These are phyloP conservation scores for Fusarium penzigii DNA, from an alignment of 2,329 filamentous ascomycete species.

Conservation along the genomic window DNA sequence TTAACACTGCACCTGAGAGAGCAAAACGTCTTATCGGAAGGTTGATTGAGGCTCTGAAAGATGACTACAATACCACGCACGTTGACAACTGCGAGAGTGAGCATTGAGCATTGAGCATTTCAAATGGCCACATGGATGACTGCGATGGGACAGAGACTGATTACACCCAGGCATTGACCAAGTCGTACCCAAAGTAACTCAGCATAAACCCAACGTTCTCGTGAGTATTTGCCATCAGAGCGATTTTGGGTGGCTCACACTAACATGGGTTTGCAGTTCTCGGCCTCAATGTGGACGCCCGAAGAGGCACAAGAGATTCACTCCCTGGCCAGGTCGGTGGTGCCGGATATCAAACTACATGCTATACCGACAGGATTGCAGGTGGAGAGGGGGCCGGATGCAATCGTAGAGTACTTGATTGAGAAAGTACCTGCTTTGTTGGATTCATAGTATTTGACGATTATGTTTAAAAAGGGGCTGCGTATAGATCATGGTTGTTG, in stretches of 20 bases:
- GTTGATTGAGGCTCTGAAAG: conserved; percentile 61
- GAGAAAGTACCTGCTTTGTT: conserved; percentile 37
- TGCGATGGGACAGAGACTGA: no score
- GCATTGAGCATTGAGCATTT: no score
- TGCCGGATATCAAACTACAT: conserved; percentile 50
- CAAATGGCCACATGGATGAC: no score
- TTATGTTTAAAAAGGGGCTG: not conserved
- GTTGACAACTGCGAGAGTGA: conserved; percentile 56
- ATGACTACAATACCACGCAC: conserved; percentile 63
- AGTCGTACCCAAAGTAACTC: conserved; percentile 52
- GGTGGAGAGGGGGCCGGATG: conserved; percentile 53
- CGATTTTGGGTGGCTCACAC: not conserved
- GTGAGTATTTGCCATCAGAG: conserved; percentile 13
- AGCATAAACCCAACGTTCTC: conserved; percentile 28
- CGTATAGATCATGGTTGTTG: no score
- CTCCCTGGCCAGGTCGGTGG: conserved; percentile 42
- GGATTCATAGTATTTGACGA: not conserved
- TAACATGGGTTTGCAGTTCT: conserved; percentile 47
- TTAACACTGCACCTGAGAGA: conserved; percentile 67
- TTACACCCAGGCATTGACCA: conserved; percentile 55
- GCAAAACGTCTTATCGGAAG: conserved; percentile 63
- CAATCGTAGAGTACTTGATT: conserved; percentile 51
- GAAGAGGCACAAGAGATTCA: conserved; percentile 49
- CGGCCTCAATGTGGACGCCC: conserved; percentile 53
- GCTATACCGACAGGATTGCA: conserved; percentile 56